Evolutionary conservation across 768 basidiomycete species (phyloP), one percentile per base, ranked within the genome.

Genomic region (Pisolithus tinctorius): DNA sequence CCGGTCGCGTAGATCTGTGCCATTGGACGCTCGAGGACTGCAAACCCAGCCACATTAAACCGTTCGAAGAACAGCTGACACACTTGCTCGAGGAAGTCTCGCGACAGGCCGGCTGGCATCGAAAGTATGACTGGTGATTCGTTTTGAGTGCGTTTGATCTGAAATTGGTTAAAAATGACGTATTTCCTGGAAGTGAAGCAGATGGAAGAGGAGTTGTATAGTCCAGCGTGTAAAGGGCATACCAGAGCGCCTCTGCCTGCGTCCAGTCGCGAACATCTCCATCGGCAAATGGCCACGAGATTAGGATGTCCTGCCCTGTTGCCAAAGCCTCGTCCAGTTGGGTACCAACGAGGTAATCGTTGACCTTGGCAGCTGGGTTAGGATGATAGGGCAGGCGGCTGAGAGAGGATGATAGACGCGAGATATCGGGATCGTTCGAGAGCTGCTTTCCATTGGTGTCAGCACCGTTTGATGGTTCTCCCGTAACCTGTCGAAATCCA

Each of bases 221-320:
- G n/a, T 10, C 43, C 26, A 17, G 10, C n/a, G 47, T 20, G 20
- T 36, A 29, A n/a, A 45, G 34, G 45, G 70, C 83, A 46, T 63
- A 93, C 93, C 92, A 92, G 47, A 96, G 73, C 0, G 91, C 93
- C 65, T 95, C 93, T 16, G 89, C 87, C 57, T 91, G 90, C 17
- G 73, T 76, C 83, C 84, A 95, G 62, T 94, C 86, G 14, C 70
- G 74, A 51, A 94, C 72, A 58, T 81, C 77, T 3, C 81, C 85
- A 26, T 86, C 78, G 42, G 80, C 78, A 60, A 94, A 88, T 2
- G 93, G 93, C 87, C 88, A 91, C 29, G 81, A 90, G 9, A 92
- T 65, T 6, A 78, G 69, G 16, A 94, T 63, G 47, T 91, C 86
- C 51, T 89, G 83, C 4, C 82, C 87, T 3, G 80, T 77, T 2